Percentiles rank a stretch among this genome's conserved stretches.
phyloP scores from a whole-genome alignment of 306 rosid species.

The Medicago lupulina region DNA sequence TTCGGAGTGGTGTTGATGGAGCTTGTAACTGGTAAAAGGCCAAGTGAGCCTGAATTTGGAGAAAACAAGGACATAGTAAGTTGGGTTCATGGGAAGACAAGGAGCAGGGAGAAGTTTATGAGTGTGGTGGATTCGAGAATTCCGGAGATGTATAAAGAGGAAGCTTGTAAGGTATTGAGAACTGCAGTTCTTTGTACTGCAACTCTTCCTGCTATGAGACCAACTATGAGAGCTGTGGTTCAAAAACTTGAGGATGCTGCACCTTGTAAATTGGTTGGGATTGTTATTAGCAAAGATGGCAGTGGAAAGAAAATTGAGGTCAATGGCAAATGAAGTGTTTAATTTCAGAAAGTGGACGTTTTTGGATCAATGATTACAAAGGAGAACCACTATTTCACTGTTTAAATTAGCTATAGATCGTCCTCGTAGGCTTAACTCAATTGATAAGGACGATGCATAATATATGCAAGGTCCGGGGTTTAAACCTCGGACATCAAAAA shows the following conservation, averaged over 20 bases:
- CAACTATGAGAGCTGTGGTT: conserved; percentile 86
- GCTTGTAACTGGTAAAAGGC: conserved; percentile 79
- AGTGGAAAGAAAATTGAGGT: conserved; percentile 39
- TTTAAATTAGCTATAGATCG: conserved; percentile 7
- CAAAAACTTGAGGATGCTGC: conserved; percentile 82
- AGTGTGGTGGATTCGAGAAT: conserved; percentile 65
- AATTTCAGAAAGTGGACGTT: neutral
- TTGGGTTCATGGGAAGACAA: conserved; percentile 69
- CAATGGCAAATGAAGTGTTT: conserved; percentile 15
- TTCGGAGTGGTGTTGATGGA: conserved; percentile 95
- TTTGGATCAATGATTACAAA: conserved; percentile 1
- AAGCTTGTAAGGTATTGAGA: conserved; percentile 69
- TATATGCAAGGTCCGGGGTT: no score
- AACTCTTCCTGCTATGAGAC: conserved; percentile 68
- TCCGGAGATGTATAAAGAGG: conserved; percentile 61
- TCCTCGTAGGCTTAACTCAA: no score
- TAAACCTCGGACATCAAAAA: no score
- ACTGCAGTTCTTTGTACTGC: conserved; percentile 75
- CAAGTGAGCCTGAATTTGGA: conserved; percentile 77
- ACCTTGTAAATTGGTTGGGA: conserved; percentile 62
- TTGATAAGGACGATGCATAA: no score
- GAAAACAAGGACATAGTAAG: conserved; percentile 80
- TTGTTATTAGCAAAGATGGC: conserved; percentile 65
- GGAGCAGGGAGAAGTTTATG: conserved; percentile 54
- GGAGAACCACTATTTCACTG: neutral